Evolutionary conservation across 768 basidiomycete species (phyloP), one percentile per base, ranked within the genome.

Genomic region (Lentinula sp.): DNA sequence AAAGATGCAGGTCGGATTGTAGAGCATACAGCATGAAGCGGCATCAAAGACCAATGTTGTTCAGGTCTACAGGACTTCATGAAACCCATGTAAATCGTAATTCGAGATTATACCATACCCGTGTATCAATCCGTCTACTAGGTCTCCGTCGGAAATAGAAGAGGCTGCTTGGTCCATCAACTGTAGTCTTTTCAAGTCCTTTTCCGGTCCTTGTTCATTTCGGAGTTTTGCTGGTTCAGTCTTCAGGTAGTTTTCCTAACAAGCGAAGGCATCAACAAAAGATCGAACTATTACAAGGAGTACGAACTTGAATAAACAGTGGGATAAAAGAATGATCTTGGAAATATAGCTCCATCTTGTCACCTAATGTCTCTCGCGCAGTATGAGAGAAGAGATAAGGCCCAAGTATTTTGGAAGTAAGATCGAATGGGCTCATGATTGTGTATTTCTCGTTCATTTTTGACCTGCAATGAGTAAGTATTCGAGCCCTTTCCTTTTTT

Each of bases 311-410:
- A 50, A 98, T 90, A 72, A 99, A 98, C 36, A 99, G 74, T 0
- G 97, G 97, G 52, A 98, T 84, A 66, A 98, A 94, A 1, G 90
- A 85, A 69, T 93, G 91, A 68, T 99, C 97, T 61, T 97, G 94
- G 75, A 98, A 99, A 73, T 98, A 99, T 62, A 92, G 72, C 57
- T 98, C 96, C 78, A 96, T 91, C 77, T 98, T 98, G 64, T 98
- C 93, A 35, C 82, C 85, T 2, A 98, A 77, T 0, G 91, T 87
- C 71, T 93, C 87, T 55, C 90, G 83, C 32, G 88, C 83, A 0
- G 91, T 96, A 39, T 79, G 69, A 2, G 92, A 91, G 73, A 97
- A 98, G 64, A 93, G 76, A 67, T 97, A 93, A 18, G 97, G 97
- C 2, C 94, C 93, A 5, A 95, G 80, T 61, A 99, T 80, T 72